Conservation (phyloP, 345 rosid genomes). For the Linum tenue region DNA sequence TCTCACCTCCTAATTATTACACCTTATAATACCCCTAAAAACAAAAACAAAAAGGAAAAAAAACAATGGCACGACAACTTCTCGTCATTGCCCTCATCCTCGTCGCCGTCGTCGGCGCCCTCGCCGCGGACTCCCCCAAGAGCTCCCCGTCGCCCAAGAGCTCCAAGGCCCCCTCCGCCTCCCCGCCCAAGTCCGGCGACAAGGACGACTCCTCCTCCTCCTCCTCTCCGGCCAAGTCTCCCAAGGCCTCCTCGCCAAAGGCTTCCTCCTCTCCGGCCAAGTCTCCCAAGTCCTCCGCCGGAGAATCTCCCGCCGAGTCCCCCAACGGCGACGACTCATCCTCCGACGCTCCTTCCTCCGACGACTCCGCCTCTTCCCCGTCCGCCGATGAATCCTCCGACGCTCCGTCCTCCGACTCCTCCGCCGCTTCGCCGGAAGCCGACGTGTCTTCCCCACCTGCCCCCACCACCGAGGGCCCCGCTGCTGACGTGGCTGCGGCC, state of each 20-base stretch:
- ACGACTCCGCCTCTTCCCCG: not conserved
- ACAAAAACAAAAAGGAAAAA: not conserved
- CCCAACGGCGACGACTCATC: not conserved
- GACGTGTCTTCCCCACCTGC: slow-evolving; percentile 20
- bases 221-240: not conserved
- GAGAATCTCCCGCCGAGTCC: not conserved
- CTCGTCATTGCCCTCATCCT: slow-evolving; percentile 19
- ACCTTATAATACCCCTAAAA: not conserved
- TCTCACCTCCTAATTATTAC: not conserved
- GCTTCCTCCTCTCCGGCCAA: not conserved
- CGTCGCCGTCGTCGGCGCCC: slow-evolving; percentile 22
- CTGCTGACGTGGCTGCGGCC: slow-evolving; percentile 8
- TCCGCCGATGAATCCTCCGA: not conserved
- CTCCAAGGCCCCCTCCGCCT: not conserved
- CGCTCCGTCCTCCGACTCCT: slow-evolving; percentile 3
- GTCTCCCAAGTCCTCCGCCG: not conserved
- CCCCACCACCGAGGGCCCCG: slow-evolving; percentile 7
- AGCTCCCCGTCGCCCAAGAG: slow-evolving; percentile 4
- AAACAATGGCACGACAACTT: slow-evolving; percentile 21
- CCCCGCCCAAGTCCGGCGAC: slow-evolving; percentile 5
- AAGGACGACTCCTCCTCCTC: not conserved
- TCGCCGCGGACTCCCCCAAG: slow-evolving; percentile 16
- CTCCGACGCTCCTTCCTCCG: not conserved
- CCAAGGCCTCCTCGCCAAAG: slow-evolving; percentile 3
- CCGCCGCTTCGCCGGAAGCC: slow-evolving; percentile 1